Evolutionary conservation across 1,284 basidiomycete species (phyloP).

Genomic region (Trametes pubescens): DNA sequence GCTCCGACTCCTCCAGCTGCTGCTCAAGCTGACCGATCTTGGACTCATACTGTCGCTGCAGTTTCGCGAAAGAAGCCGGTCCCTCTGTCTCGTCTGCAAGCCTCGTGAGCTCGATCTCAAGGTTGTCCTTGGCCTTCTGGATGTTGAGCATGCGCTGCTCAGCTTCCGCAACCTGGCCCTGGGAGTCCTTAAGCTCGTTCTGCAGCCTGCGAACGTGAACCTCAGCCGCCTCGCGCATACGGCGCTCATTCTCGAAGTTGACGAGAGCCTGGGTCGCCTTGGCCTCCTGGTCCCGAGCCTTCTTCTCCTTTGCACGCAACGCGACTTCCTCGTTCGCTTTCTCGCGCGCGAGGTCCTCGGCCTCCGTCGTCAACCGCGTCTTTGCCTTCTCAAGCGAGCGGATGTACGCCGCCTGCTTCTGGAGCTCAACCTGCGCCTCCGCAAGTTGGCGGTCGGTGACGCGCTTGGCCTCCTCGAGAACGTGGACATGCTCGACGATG

Average conservation of each 20-base stretch:
- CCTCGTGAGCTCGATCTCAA: constrained; percentile 74
- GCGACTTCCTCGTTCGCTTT: constrained; percentile 78
- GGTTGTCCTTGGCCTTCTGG: constrained; percentile 69
- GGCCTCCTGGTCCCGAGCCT: constrained; percentile 65
- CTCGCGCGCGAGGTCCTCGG: constrained; percentile 85
- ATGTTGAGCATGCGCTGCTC: constrained; percentile 58
- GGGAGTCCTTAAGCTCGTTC: constrained; percentile 62
- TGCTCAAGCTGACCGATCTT: constrained; percentile 72
- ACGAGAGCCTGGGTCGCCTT: constrained; percentile 61
- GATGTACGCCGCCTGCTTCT: constrained; percentile 79
- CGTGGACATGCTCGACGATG: constrained; percentile 98
- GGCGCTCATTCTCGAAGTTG: constrained; percentile 72
- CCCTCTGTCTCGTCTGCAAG: constrained; percentile 68
- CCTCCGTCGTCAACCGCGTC: constrained; percentile 78
- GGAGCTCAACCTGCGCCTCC: constrained; percentile 81
- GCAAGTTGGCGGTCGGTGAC: constrained; percentile 93
- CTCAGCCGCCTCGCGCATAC: constrained; percentile 70
- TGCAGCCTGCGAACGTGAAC: constrained; percentile 65
- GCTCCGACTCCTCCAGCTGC: constrained; percentile 65
- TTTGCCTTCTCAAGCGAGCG: constrained; percentile 87
- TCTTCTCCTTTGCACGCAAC: constrained; percentile 73
- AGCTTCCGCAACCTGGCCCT: constrained; percentile 61
- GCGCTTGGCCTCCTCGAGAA: constrained; percentile 96
- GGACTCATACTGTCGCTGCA: constrained; percentile 72
- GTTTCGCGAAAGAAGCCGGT: constrained; percentile 63